Base-by-base conservation (phyloP, 805 yeast genomes). In the Wickerhamiella brachini region DNA sequence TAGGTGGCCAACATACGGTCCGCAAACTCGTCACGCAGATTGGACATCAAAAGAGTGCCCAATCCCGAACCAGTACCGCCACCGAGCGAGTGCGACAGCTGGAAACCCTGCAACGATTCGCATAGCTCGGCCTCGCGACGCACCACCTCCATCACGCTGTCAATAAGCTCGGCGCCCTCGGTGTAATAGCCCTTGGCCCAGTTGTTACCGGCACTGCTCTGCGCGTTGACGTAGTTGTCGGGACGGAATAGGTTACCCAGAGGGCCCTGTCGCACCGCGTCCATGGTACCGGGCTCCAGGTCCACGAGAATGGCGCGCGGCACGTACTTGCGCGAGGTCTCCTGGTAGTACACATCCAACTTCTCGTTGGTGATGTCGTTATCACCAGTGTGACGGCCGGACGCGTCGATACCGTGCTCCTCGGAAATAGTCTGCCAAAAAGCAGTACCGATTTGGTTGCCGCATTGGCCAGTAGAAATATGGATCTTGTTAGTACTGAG, bases 181-280 rank as follows among this genome's bases (percentile, higher is more conserved):
- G 96, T 88, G 74, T 88, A 88, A 71, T 85, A 93, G 65, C 96
- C 96, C 68, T 87, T 88, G 51, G 96, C 96, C 96, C 96, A 88
- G 61, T 85, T 94, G 64, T 88, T 88, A 62, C 95, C 96, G 1
- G 96, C 96, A 24, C 95, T 85, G 26, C 89, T 79, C 68, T 86
- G 94, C 47, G 95, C 95, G 64, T 79, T 84, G 56, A 88, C 83
- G 62, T 79, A 81, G 71, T 87, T 87, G 66, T 88, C 96, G 29
- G 96, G 96, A 70, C 96, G 83, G 70, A 86, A 88, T 58, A 88
- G 72, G 65, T 81, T 79, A 56, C 95, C 95, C 62, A 81, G 81
- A n/a, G 75, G 71, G 3, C 95, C 85, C 49, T 84, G 72, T 65
- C 81, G 81, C 52, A 88, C 90, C 38, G 81, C 77, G 65, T 88